Percentiles rank a stretch among this genome's conserved stretches.
Evolutionary conservation across 2,329 filamentous ascomycete species (phyloP).

Genomic region (Didymosphaeria variabile): DNA sequence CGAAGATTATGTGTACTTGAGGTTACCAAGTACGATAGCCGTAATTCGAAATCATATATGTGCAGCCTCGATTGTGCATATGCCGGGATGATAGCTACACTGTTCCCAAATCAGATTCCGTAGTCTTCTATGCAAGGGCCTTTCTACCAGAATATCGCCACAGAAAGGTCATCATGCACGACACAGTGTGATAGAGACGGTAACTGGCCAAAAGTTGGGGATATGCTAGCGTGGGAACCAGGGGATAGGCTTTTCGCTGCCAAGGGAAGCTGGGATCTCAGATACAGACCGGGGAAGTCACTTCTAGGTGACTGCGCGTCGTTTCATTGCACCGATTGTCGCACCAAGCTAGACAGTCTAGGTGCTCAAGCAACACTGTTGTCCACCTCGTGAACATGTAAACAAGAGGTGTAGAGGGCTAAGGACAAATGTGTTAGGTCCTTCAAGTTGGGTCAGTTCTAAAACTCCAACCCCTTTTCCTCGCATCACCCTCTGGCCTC

Average conservation of each 20-base stretch:
- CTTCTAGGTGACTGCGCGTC: no score
- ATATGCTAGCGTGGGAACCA: not conserved
- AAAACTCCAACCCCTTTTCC: constrained; percentile 30
- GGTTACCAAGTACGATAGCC: constrained; percentile 19
- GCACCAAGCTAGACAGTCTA: no score
- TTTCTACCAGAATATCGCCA: not conserved
- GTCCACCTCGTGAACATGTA: no score
- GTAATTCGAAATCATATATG: constrained; percentile 25
- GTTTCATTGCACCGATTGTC: no score
- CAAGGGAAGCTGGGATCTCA: no score
- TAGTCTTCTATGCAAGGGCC: not conserved
- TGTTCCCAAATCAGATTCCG: not conserved
- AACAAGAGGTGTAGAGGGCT: no score
- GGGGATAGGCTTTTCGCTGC: not conserved
- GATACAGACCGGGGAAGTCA: no score
- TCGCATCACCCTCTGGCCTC: constrained; percentile 16
- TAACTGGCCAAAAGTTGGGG: not conserved
- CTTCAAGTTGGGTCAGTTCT: constrained; percentile 3
- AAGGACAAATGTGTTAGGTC: not conserved
- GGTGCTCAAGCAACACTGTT: no score
- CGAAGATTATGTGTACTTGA: constrained; percentile 31
- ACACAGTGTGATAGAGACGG: not conserved
- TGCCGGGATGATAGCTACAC: constrained; percentile 16
- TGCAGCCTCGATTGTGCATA: constrained; percentile 23
- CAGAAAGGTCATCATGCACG: not conserved